Evolutionary conservation across 2,329 filamentous ascomycete species (phyloP), one percentile per base, ranked within the genome.

Genomic region (Diaporthe batatas): DNA sequence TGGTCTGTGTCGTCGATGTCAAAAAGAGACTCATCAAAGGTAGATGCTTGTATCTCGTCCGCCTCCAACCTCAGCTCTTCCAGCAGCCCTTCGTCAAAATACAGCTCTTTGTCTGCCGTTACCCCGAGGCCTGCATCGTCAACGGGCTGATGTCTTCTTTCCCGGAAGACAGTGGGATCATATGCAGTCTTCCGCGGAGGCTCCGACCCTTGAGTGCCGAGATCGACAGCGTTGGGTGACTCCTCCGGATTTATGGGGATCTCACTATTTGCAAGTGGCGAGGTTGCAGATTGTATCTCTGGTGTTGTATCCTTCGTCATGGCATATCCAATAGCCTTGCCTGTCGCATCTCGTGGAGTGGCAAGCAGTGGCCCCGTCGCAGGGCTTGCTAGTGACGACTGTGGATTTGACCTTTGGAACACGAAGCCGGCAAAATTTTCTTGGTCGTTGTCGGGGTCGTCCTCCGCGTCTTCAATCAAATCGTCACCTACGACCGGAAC

Each of bases 1-100:
- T 86, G 80, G 79, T 92, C 87, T 18, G 90, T 90, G 77, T 92
- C 90, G 68, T 92, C 86, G 42, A 90, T 86, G 75, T 94, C 92
- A 78, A 94, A 94, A 18, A 94, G 87, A 7, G 91, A 92, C 79
- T 94, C 92, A 74, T 94, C 92, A 79, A 94, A 94, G 1, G 87
- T 84, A 0, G 84, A 83, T 1, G 85, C 85, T 36, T 91, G 88
- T 23, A 85, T 86, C 72, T 87, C 84, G 3, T 86, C 83, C 65
- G 85, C 85, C 10, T 85, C 84, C 76, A 88, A 87, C 53, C 85
- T 83, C 8, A 83, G 78, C 75, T 84, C 82, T 55, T 84, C 82
- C 0, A 79, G 70, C 77, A 89, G 81, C 72, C 91, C 91, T 77
- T 91, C 90, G 75, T 93, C 91, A 77, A 92, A 94, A 79, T 93